A percentile compares a stretch with the other conserved stretches of the same genome.
These are phyloP conservation scores for Canariomyces notabilis DNA, from an alignment of 2,329 filamentous ascomycete genomes.

Conservation along the genomic window DNA sequence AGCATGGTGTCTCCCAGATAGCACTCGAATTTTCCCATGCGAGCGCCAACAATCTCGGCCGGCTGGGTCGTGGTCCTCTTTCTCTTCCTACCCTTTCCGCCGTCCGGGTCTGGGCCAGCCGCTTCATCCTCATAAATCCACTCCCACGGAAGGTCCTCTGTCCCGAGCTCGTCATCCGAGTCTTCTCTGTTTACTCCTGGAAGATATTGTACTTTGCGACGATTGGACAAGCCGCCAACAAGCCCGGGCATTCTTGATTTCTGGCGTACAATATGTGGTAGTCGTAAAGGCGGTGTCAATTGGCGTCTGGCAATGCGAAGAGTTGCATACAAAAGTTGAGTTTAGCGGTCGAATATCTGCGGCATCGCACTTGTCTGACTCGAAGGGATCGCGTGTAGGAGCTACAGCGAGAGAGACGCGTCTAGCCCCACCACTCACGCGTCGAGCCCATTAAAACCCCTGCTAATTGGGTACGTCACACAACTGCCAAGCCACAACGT, in stretches of 20 bases:
- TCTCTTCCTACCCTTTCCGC: slow-evolving; percentile 28
- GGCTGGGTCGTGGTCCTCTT: slow-evolving; percentile 30
- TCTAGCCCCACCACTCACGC: not conserved
- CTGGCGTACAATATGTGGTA: not conserved
- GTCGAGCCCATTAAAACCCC: slow-evolving; percentile 13
- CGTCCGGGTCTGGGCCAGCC: slow-evolving; percentile 6
- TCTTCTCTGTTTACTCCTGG: slow-evolving; percentile 67
- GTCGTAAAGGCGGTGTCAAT: no score
- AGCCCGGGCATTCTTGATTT: slow-evolving; percentile 14
- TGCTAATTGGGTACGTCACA: not conserved
- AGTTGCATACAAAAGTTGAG: no score
- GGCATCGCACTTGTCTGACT: no score
- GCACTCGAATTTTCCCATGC: slow-evolving; percentile 77
- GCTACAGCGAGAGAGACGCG: slow-evolving; percentile 6
- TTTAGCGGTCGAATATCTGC: no score
- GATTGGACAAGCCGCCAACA: slow-evolving; percentile 7
- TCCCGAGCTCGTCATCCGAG: slow-evolving; percentile 80
- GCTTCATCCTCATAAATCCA: slow-evolving; percentile 60
- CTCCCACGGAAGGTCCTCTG: slow-evolving; percentile 69
- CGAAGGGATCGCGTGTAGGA: no score
- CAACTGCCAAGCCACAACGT: not conserved
- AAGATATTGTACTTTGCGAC: slow-evolving; percentile 19
- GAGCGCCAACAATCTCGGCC: slow-evolving; percentile 68
- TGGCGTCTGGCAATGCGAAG: no score
- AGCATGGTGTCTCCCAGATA: slow-evolving; percentile 77